These are phyloP conservation scores for Kazachstania sp. DNA, from an alignment of 1,139 yeast genomes.

Conservation along the genomic window DNA sequence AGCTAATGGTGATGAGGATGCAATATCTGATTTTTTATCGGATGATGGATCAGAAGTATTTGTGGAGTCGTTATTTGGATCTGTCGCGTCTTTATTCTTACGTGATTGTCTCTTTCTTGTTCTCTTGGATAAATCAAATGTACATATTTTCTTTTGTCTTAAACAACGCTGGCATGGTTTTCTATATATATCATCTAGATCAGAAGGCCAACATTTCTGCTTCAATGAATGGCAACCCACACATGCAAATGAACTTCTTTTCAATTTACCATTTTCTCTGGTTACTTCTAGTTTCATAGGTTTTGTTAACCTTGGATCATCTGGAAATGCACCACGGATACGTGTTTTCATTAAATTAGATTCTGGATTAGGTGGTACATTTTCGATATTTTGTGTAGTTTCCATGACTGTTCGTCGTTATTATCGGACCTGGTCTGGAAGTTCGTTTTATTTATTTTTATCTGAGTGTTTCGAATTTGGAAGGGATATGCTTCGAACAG, in stretches of 20 bases:
- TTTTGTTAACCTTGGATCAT: conserved; percentile 20
- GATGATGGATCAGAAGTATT: background rate
- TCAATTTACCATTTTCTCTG: conserved; percentile 16
- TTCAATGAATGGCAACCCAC: conserved; percentile 72
- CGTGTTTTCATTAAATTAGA: conserved; percentile 7
- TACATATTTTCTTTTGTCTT: conserved; percentile 56
- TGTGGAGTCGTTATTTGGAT: background rate
- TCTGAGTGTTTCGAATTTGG: too few relatives aligned
- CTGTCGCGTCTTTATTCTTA: background rate
- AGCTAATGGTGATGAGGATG: background rate
- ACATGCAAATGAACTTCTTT: conserved; percentile 51
- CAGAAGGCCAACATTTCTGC: conserved; percentile 73
- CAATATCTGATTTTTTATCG: background rate
- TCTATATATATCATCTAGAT: conserved; percentile 42
- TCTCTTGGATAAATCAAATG: conserved; percentile 55
- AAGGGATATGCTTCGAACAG: too few relatives aligned
- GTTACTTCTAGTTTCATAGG: conserved; percentile 21
- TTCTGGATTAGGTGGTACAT: background rate
- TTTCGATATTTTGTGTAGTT: too few relatives aligned
- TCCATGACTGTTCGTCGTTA: too few relatives aligned
- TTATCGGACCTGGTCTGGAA: too few relatives aligned
- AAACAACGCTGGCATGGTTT: conserved; percentile 71
- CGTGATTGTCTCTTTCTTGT: conserved; percentile 44
- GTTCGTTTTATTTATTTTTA: too few relatives aligned
- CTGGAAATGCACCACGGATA: conserved; percentile 20